Base-by-base conservation (phyloP, 192 early-diverging fungal species). In the Coemansia sp. region DNA sequence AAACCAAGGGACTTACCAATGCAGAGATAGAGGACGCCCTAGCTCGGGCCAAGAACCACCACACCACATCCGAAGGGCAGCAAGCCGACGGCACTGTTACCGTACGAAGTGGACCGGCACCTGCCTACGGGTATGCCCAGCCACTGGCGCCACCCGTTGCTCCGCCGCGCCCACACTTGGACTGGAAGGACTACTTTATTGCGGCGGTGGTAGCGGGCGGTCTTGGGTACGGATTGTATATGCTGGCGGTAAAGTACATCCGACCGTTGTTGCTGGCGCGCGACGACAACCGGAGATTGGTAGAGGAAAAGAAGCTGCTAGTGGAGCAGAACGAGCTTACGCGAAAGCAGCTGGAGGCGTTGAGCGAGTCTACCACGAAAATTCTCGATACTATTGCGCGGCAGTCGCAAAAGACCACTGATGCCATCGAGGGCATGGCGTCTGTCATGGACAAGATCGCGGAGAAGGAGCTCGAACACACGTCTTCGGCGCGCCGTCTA, bases 121-220 rank as follows among this genome's bases (percentile, higher is more conserved):
- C 65, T 4, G 72, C 53, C 4, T 75, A 77, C 42, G 79, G 73
- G 1, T 79, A 85, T 50, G 74, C 81, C 7, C 80, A 70, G 64
- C 73, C 64, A 39, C 62, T 79, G 34, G 65, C 84, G 63, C 77
- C 83, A 11, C 74, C 90, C 10, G 79, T 84, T 46, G 75, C 82
- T 21, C 85, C 91, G 29, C 83, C 87, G 44, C 79, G 87, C 66
- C 82, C 87, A 5, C 78, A 70, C n/a, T 86, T 90, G 54, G 92
- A 92, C 69, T 99, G 97, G 97, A 90, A 95, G 66, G 97, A 99
- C 76, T 89, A 93, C 68, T 90, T 94, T 75, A 90, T 99, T 50
- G 95, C 90, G 6, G 87, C 93, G 16, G 89, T 95, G 16, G 88
- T 94, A 13, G 89, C 90, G 16, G 93, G 90, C 61, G 95, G 95